Base-by-base conservation (phyloP, 768 basidiomycete genomes). In the Chalciporus pseudorubinellus region DNA sequence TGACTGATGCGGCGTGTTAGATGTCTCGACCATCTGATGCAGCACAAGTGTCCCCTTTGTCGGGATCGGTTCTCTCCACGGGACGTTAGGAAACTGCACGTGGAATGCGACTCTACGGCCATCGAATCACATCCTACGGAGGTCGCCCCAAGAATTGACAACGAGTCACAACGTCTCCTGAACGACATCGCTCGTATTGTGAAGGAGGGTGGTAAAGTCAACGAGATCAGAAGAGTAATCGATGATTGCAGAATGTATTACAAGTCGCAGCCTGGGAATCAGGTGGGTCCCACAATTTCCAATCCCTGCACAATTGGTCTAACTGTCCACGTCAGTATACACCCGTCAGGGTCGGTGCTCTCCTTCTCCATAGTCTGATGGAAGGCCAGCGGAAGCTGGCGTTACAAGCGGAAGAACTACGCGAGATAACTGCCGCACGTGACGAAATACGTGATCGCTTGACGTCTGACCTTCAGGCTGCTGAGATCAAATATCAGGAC, bases 11-110 rank as follows among this genome's bases (percentile, higher is more conserved):
- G 46, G 14, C n/a, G 38, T 46, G 44, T 10, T 59, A 86, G 85
- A 44, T 87, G 86, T 62, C 72, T 87, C 44, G 64, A 76, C 33
- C 71, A 75, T 50, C 61, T 87, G 50, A 70, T 69, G 45, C 72
- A 73, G 47, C 68, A 71, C 38, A 68, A 65, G 44, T 89, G 87
- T 59, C 86, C 87, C 41, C 69, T 89, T 43, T 89, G 87, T 69
- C 80, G 86, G 39, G 70, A 63, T 8, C 65, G 70, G 19, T 85
- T 85, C 67, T 71, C 77, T 11, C 63, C 68, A 19, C 59, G 69
- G 14, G 71, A 78, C 10, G 62, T 78, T 40, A 72, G 80, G 41
- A 79, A 72, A 65, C 77, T 89, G 44, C 85, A 85, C 62, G 66
- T 87, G 43, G 85, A 87, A 64, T 51, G 58, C 18, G 69, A 67